phyloP scores from a whole-genome alignment of 2,329 filamentous ascomycete genomes.

The Pyricularia sp. region DNA sequence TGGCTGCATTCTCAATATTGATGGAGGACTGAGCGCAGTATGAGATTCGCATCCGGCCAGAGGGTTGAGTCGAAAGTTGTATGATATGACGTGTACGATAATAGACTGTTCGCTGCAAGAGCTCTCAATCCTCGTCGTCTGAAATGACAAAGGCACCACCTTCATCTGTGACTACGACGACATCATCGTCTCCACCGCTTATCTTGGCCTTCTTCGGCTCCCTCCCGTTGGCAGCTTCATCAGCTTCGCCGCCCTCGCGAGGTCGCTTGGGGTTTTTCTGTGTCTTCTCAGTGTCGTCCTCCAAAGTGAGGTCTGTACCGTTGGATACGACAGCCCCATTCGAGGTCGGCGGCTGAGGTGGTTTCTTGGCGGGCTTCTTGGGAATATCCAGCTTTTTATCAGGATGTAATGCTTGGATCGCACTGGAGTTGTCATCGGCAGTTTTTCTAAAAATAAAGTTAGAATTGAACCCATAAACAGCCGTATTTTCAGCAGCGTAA shows the following conservation, averaged over 20 bases:
- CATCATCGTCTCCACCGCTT: constrained; percentile 8
- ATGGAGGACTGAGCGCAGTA: constrained; percentile 69
- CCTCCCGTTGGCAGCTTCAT: constrained; percentile 12
- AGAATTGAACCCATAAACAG: constrained; percentile 12
- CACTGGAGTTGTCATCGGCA: constrained; percentile 11
- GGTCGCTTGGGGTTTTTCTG: constrained; percentile 33
- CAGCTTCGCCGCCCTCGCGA: constrained; percentile 29
- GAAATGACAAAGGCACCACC: constrained; percentile 42
- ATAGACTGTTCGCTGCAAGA: background rate
- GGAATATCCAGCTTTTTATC: constrained; percentile 40
- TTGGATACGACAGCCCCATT: constrained; percentile 31
- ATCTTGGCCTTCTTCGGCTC: constrained; percentile 40
- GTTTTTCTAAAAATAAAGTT: background rate
- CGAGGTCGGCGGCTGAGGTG: constrained; percentile 21
- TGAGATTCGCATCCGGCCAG: background rate
- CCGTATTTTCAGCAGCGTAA: background rate
- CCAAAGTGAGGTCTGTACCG: constrained; percentile 28
- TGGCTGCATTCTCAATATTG: constrained; percentile 78
- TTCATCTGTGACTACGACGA: constrained; percentile 17
- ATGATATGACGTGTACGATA: background rate
- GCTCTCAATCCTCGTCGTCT: constrained; percentile 37
- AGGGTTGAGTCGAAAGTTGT: background rate
- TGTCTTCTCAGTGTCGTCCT: constrained; percentile 23
- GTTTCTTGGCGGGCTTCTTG: constrained; percentile 38
- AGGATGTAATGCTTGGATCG: constrained; percentile 37